Conservation (phyloP, 805 yeast species). For the Candida adriatica region DNA sequence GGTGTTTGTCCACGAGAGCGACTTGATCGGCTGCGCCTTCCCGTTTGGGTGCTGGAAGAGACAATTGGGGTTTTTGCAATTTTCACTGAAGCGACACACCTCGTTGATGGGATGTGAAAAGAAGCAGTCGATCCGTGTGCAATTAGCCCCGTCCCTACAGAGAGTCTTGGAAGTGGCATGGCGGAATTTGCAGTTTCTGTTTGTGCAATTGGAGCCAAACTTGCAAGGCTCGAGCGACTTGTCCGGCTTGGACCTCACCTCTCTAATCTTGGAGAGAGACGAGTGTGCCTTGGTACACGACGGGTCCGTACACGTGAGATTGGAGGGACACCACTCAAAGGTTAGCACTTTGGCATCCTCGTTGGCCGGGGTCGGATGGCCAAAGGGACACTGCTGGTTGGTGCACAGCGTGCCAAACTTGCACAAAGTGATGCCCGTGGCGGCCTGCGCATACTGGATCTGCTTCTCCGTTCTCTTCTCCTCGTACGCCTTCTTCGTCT, state of each 20-base stretch:
- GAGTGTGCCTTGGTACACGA: conserved; percentile 76
- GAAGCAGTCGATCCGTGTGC: conserved; percentile 74
- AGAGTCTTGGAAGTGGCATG: conserved; percentile 70
- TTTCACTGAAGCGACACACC: conserved; percentile 72
- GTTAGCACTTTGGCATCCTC: conserved; percentile 61
- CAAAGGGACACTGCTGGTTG: conserved; percentile 77
- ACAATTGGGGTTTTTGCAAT: conserved; percentile 69
- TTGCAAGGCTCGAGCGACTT: conserved; percentile 75
- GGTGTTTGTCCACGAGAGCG: conserved; percentile 31
- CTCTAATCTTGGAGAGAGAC: conserved; percentile 50
- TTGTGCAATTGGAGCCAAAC: conserved; percentile 70
- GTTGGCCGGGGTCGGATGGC: conserved; percentile 88
- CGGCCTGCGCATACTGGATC: conserved; percentile 26
- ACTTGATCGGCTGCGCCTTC: conserved; percentile 27
- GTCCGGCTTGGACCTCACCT: conserved; percentile 29
- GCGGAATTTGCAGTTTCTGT: conserved; percentile 71
- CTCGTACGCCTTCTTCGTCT: conserved; percentile 45
- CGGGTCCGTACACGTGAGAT: conserved; percentile 54
- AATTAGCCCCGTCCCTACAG: conserved; percentile 77
- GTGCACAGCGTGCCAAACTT: conserved; percentile 72
- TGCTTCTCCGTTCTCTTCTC: conserved; percentile 29
- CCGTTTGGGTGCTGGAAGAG: conserved; percentile 77
- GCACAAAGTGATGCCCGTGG: conserved; percentile 55
- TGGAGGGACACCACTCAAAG: conserved; percentile 71
- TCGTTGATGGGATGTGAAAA: conserved; percentile 79